phyloP scores from a whole-genome alignment of 768 basidiomycete species.

The Pleurotus djamor region DNA sequence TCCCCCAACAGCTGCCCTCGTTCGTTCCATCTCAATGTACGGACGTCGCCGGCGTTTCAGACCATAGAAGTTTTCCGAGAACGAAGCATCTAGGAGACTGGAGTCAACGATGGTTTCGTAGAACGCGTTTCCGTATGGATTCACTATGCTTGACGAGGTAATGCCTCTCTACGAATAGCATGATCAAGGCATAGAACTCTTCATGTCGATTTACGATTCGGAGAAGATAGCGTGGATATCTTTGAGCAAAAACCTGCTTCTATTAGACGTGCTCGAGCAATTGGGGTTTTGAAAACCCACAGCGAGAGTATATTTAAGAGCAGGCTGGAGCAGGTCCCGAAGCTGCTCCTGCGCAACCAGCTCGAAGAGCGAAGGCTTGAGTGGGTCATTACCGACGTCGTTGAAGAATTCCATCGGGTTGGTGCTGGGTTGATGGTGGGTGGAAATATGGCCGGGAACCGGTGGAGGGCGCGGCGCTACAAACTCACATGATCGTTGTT shows the following conservation, averaged over 20 bases:
- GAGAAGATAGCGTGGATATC: slow-evolving; percentile 90
- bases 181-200: slow-evolving; percentile 88
- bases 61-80: slow-evolving; percentile 96
- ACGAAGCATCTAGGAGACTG: slow-evolving; percentile 71
- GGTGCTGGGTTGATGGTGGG: background rate
- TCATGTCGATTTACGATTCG: slow-evolving; percentile 93
- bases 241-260: slow-evolving; percentile 86
- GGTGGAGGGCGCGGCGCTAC: background rate
- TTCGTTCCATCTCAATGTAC: slow-evolving; percentile 66
- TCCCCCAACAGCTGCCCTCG: slow-evolving; percentile 64
- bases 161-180: slow-evolving; percentile 89
- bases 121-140: slow-evolving; percentile 18
- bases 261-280: background rate
- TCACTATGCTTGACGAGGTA: slow-evolving; percentile 85
- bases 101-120: background rate
- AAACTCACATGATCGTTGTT: slow-evolving; percentile 7
- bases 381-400: slow-evolving; percentile 67
- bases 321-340: slow-evolving; percentile 88
- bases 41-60: slow-evolving; percentile 77
- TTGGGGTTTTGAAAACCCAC: slow-evolving; percentile 42
- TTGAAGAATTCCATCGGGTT: slow-evolving; percentile 78
- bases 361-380: slow-evolving; percentile 86
- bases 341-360: slow-evolving; percentile 93
- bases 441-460: background rate
- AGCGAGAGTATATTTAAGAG: slow-evolving; percentile 89